These are phyloP conservation scores for Leucocoprinus leucothites DNA, from an alignment of 768 basidiomycete species.

Conservation along the genomic window DNA sequence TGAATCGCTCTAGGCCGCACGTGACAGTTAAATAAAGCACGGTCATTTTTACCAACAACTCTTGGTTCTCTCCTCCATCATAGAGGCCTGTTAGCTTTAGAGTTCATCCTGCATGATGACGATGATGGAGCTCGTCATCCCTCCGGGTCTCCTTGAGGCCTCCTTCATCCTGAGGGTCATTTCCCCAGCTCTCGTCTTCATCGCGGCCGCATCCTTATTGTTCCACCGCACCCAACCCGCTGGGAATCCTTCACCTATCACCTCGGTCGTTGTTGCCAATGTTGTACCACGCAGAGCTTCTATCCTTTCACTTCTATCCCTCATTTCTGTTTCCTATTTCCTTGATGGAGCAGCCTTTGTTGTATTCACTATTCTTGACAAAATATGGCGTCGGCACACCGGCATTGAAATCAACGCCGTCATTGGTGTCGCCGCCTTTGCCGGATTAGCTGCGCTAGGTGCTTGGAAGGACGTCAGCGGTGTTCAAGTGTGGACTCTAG, in stretches of 20 bases:
- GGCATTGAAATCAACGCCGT: slow-evolving; percentile 69
- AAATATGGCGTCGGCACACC: slow-evolving; percentile 59
- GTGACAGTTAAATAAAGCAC: slow-evolving; percentile 11
- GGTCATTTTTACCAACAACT: slow-evolving; percentile 2
- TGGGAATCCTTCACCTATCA: slow-evolving; percentile 62
- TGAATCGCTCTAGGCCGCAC: not conserved
- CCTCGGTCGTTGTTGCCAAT: slow-evolving; percentile 70
- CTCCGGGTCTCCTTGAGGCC: slow-evolving; percentile 22
- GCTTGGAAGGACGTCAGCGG: slow-evolving; percentile 78
- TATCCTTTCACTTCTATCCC: slow-evolving; percentile 69
- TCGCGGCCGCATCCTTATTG: slow-evolving; percentile 60
- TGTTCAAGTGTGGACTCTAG: slow-evolving; percentile 63
- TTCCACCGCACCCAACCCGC: slow-evolving; percentile 43
- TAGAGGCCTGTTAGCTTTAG: not conserved
- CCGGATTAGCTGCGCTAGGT: slow-evolving; percentile 71
- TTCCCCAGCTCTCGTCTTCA: slow-evolving; percentile 64
- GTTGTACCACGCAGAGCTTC: slow-evolving; percentile 71
- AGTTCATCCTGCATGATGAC: slow-evolving; percentile 17
- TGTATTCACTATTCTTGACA: slow-evolving; percentile 57
- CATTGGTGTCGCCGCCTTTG: slow-evolving; percentile 65
- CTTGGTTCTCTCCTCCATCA: slow-evolving; percentile 13
- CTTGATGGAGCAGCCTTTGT: slow-evolving; percentile 76
- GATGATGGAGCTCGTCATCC: slow-evolving; percentile 25
- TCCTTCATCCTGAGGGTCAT: slow-evolving; percentile 60
- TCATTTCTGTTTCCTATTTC: slow-evolving; percentile 71